Evolutionary conservation across 2,329 filamentous ascomycete genomes (phyloP).

Genomic region (Colletotrichum lentis): DNA sequence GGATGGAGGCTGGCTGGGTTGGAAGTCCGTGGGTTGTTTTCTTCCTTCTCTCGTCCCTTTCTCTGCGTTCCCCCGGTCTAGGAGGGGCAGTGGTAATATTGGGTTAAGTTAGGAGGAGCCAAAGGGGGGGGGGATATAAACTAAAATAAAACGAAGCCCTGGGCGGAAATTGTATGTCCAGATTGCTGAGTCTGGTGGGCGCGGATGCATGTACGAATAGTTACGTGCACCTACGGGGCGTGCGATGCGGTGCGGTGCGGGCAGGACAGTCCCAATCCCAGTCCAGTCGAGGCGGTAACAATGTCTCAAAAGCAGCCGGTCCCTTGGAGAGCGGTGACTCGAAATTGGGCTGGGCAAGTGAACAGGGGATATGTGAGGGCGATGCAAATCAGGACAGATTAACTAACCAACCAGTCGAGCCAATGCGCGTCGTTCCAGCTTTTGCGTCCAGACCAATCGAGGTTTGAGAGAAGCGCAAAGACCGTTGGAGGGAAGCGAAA

Average conservation of each 20-base stretch:
- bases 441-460: conserved; percentile 25
- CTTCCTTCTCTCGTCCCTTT: not conserved
- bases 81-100: conserved; percentile 22
- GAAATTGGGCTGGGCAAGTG: conserved; percentile 18
- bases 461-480: conserved; percentile 5
- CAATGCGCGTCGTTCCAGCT: conserved; percentile 27
- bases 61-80: not conserved
- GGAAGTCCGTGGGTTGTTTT: conserved; percentile 8
- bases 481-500: conserved; percentile 12
- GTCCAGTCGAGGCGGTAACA: conserved; percentile 37
- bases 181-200: conserved; percentile 15
- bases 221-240: too few species aligned
- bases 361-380: conserved; percentile 21
- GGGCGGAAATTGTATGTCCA: conserved; percentile 30
- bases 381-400: conserved; percentile 21
- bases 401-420: conserved; percentile 23
- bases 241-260: not conserved
- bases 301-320: conserved; percentile 34
- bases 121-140: conserved; percentile 17
- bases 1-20: not conserved
- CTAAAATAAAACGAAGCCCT: conserved; percentile 16
- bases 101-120: conserved; percentile 23
- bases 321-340: conserved; percentile 36
- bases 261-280: not conserved
- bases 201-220: conserved; percentile 12